Base-by-base conservation (phyloP, 306 rosid species). In the Luffa acutangula region DNA sequence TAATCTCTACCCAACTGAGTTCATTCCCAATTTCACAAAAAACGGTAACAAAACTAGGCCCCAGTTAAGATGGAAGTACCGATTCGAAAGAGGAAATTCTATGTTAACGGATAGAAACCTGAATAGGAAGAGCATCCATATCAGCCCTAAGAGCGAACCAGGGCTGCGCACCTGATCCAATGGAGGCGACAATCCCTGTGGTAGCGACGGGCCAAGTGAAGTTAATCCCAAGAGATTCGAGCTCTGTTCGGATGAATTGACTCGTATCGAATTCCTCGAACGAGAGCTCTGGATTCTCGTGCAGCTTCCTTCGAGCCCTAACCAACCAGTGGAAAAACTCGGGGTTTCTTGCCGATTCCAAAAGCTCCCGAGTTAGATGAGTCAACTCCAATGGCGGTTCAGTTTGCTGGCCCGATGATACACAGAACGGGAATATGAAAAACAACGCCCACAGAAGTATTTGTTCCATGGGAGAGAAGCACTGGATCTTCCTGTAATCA, bases 101-200 rank as follows among this genome's bases (percentile, higher is more conserved):
- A 71, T 48, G 36, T n/a, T 9, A 31, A 48, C 21, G 41, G 54
- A 49, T 12, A 41, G 9, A 20, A 21, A 85, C 88, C 87, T 81
- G 87, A 60, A 88, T 82, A 0, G 90, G 89, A 10, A 90, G 90
- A 42, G 88, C 89, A 39, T 87, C 94, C 90, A 90, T 88, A 83
- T 90, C 90, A 2, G 89, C 90, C 78, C 94, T 75, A 5, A 88
- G 89, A 81, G 84, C 92, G 60, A 90, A 87, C 84, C 87, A 87
- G 0, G 94, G 94, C 43, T 85, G 83, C 14, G 10, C n/a, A 9
- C 80, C 87, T 9, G 89, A 77, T 3, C 90, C 90, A 42, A 88
- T 48, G 20, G 90, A 79, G 49, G 87, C 90, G 15, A 90, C 88
- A 34, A 90, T 6, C 14, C 94, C 90, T 2, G 89, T 90, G 80